Percentiles rank a stretch among this genome's conserved stretches.
Evolutionary conservation across 78 protist genomes (phyloP).

Genomic region (Corallochytrium limacisporum): DNA sequence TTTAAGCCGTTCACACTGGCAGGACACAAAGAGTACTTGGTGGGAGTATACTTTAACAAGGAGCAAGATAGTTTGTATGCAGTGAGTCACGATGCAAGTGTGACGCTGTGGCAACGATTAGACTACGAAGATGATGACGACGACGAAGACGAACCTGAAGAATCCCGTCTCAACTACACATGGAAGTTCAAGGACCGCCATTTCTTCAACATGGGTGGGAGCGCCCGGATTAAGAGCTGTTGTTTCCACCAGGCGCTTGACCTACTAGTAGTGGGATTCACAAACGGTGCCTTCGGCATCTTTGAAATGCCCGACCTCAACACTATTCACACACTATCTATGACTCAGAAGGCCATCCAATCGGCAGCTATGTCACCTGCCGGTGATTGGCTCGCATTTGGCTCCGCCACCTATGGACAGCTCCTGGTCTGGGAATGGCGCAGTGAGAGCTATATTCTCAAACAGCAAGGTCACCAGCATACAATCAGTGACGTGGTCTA

Average conservation of each 20-base stretch:
- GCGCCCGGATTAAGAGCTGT: conserved; percentile 8
- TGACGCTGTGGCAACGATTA: neutral
- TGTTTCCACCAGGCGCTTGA: conserved; percentile 11
- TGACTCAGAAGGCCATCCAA: conserved; percentile 14
- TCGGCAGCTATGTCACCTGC: conserved; percentile 44
- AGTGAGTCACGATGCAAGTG: conserved; percentile 1
- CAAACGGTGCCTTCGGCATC: conserved; percentile 62
- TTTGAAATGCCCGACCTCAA: conserved; percentile 40
- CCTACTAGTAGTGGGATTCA: conserved; percentile 56
- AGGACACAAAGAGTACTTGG: conserved; percentile 24
- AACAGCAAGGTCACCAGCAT: conserved; percentile 57
- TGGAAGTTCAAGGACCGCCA: neutral
- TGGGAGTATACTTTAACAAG: neutral
- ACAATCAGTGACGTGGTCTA: conserved; percentile 54
- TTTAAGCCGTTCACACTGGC: neutral
- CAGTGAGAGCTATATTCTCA: conserved; percentile 64
- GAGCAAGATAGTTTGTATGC: neutral
- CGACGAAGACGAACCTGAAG: neutral
- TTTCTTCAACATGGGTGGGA: conserved; percentile 1
- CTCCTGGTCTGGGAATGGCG: conserved; percentile 93
- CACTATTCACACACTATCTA: conserved; percentile 45
- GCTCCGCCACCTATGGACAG: conserved; percentile 52
- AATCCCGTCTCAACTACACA: neutral
- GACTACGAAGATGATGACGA: neutral
- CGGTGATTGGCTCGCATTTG: conserved; percentile 91